Evolutionary conservation across 2,329 filamentous ascomycete genomes (phyloP), one percentile per base, ranked within the genome.

Genomic region (Sarocladium oryzae): DNA sequence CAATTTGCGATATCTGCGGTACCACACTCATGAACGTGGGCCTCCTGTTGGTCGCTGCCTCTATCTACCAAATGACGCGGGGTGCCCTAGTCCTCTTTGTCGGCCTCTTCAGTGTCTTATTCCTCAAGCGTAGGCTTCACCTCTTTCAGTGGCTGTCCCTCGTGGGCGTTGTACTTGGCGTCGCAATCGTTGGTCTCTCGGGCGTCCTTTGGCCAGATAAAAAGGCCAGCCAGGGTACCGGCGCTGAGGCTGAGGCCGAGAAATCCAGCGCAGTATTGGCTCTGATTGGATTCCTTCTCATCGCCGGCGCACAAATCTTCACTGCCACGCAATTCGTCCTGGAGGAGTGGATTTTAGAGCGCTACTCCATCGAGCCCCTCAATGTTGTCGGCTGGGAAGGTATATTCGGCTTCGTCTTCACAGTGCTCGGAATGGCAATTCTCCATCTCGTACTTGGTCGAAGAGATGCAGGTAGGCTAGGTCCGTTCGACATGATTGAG

Each of bases 11-110:
- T 66, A 96, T 97, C 57, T 83, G 88, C 21, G 93, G 89, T 45
- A 99, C 93, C 4, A 99, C 93, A 3, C 79, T 97, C 51, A 97
- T 99, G 91, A 99, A 99, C 63, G 88, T 89, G 4, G 93, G 93
- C 3, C 76, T 99, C 58, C 77, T 97, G 46, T 91, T 97, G 65
- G 91, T 97, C 21, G 93, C 89, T 11, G 89, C 93, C 1, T 95
- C 89, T 54, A 96, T 99, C 63, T 99, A 96, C 70, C 93, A 99
- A 71, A 99, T 99, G 93, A 97, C 92, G 1, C 79, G 93, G 53
- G 93, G 93, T 8, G 93, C 93, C 1, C 77, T 99, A 37, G 92
- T 99, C 2, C 77, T 99, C 6, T 99, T 99, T 60, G 93, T 99
- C 18, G 93, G 93, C 0, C 73, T 97, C 0, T 96, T 99, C 71